phyloP scores from a whole-genome alignment of 768 basidiomycete species.

The Termitomyces sp. region DNA sequence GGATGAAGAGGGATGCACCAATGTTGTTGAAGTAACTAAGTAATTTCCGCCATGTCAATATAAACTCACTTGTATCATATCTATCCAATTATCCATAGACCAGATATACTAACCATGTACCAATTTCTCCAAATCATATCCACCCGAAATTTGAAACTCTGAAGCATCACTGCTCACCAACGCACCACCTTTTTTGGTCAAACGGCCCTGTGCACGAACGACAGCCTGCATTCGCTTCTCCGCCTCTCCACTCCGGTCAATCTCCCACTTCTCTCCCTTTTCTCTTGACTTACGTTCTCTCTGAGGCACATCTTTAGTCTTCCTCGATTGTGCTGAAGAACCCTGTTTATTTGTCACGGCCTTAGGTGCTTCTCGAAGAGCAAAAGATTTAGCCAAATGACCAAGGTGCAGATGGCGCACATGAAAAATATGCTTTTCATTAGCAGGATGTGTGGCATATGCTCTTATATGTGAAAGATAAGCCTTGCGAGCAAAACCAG shows the following conservation, averaged over 20 bases:
- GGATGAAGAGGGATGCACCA: too few species aligned
- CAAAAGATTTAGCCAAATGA: conserved; percentile 90
- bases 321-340: conserved; percentile 17
- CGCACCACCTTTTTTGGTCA: conserved; percentile 74
- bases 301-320: conserved; percentile 18
- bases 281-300: conserved; percentile 6
- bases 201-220: conserved; percentile 77
- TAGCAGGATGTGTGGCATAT: conserved; percentile 93
- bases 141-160: conserved; percentile 78
- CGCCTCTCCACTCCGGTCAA: conserved; percentile 46
- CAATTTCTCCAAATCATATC: conserved; percentile 57
- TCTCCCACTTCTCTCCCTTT: conserved; percentile 31
- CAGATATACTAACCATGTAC: conserved; percentile 23
- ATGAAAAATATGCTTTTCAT: conserved; percentile 97
- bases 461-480: conserved; percentile 93
- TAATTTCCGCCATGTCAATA: background rate
- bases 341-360: conserved; percentile 29
- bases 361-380: conserved; percentile 80
- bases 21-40: background rate
- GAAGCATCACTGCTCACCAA: conserved; percentile 62
- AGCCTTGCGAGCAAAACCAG: conserved; percentile 72
- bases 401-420: conserved; percentile 92
- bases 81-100: background rate
- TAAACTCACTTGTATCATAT: background rate
- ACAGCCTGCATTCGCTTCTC: conserved; percentile 84